phyloP scores from a whole-genome alignment of 371 early-diverging fungal species.

The Apophysomyces ossiformis region DNA sequence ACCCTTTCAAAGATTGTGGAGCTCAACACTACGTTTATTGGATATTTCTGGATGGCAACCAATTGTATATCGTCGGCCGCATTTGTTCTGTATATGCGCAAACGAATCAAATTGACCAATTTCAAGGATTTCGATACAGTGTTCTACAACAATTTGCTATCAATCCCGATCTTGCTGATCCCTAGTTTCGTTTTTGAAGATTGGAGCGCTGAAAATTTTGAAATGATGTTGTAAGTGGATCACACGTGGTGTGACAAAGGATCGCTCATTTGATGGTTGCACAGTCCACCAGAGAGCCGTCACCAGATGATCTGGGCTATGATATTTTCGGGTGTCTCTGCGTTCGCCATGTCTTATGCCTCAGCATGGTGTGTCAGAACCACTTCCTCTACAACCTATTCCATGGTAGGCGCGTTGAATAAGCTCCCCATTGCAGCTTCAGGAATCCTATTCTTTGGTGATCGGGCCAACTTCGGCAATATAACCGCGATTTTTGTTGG shows the following conservation, averaged over 20 bases:
- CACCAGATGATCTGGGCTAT: constrained; percentile 69
- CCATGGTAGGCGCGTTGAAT: constrained; percentile 99
- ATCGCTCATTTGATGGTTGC: neutral
- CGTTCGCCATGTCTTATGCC: constrained; percentile 92
- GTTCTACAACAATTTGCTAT: constrained; percentile 93
- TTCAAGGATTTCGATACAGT: constrained; percentile 97
- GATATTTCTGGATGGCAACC: constrained; percentile 85
- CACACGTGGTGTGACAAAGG: neutral
- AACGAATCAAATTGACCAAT: constrained; percentile 80
- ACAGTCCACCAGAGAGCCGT: constrained; percentile 56
- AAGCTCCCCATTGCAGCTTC: constrained; percentile 96
- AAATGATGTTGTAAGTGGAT: constrained; percentile 60
- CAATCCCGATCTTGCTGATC: constrained; percentile 84
- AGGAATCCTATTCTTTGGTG: constrained; percentile 96
- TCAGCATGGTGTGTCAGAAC: constrained; percentile 96
- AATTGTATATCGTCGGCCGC: constrained; percentile 95
- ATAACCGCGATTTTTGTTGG: constrained; percentile 81
- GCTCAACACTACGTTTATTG: constrained; percentile 45
- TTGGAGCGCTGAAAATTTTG: constrained; percentile 59
- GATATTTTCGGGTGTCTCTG: constrained; percentile 83
- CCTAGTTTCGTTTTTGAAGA: constrained; percentile 85
- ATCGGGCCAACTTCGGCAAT: constrained; percentile 80
- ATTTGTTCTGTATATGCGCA: constrained; percentile 92
- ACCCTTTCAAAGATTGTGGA: constrained; percentile 44
- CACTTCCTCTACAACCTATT: constrained; percentile 96